Base-by-base conservation (phyloP, 1,284 basidiomycete genomes). In the Apiotrichum porosum region DNA sequence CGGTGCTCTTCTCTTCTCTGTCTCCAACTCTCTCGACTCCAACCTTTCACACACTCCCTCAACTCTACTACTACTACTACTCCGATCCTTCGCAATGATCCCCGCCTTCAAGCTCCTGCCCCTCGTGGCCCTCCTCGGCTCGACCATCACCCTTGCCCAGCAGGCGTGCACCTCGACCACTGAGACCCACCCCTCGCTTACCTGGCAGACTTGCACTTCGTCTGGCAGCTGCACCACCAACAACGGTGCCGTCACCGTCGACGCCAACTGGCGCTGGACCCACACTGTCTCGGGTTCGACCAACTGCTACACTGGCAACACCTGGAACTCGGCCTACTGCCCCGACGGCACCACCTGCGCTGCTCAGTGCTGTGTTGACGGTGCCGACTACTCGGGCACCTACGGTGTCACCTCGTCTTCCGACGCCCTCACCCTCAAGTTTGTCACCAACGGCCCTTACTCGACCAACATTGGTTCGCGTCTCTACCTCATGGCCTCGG, bases 221-320 rank as follows among this genome's bases (percentile, higher is more conserved):
- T 37, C 37, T 21, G 37, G 37, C 22, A 6, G 22, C 15, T 37
- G 37, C 15, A 24, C 22, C 22, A 22, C 22, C 21, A 22, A 23
- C 15, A 3, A 15, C 22, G 37, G 23, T 15, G 22, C 37, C 21
- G 37, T 37, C 14, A 37, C 37, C 37, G 37, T 37, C n/a, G 37
- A 37, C 37, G 21, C 37, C 37, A 37, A 37, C 37, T 37, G 37
- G 37, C 37, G 37, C 37, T 37, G 37, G 37, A 37, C 37, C 6
- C 37, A 37, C 37, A 9, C 37, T 4, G 35, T 37, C 35, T n/a
- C 13, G 13, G 15, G 37, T 10, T 24, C 37, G 15, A 37, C 2
- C 37, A 37, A 37, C 37, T 37, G 37, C 23, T 37, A 37, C 37
- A 26, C 23, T 1, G 37, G 37, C 37, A 37, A 37, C 37, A 37